Conservation (phyloP, 805 yeast species). For the Yamadazyma endophytica region DNA sequence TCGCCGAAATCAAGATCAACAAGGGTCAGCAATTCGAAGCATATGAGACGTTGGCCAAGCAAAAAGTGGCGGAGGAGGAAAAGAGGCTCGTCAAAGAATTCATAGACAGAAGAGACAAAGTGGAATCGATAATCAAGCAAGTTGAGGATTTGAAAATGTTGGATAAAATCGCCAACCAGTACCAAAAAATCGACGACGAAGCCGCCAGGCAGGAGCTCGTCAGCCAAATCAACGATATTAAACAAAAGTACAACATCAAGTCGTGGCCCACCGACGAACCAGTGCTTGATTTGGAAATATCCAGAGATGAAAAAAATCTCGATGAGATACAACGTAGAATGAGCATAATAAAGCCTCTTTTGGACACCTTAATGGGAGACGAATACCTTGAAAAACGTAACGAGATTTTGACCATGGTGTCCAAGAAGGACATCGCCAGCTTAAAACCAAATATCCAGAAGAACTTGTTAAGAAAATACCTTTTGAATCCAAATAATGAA, state of each 20-base stretch:
- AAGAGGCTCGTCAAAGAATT: constrained; percentile 50
- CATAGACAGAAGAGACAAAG: constrained; percentile 36
- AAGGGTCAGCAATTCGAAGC: constrained; percentile 89
- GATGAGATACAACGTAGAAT: constrained; percentile 24
- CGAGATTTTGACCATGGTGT: constrained; percentile 16
- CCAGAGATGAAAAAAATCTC: constrained; percentile 19
- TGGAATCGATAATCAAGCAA: constrained; percentile 23
- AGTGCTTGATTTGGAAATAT: constrained; percentile 29
- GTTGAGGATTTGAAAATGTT: constrained; percentile 35
- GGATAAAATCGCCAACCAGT: constrained; percentile 25
- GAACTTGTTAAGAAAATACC: constrained; percentile 64
- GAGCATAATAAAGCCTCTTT: constrained; percentile 22
- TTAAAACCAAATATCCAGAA: constrained; percentile 48
- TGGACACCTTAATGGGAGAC: constrained; percentile 27
- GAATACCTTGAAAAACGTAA: constrained; percentile 19
- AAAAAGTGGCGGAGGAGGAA: constrained; percentile 66
- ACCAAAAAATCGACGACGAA: constrained; percentile 18
- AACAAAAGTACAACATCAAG: constrained; percentile 31
- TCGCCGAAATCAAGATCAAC: constrained; percentile 85
- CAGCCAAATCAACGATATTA: constrained; percentile 31
- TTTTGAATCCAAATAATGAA: constrained; percentile 32
- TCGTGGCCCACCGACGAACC: constrained; percentile 42
- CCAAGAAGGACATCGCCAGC: constrained; percentile 15
- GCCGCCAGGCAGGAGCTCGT: constrained; percentile 12
- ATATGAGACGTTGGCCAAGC: constrained; percentile 71